Evolutionary conservation across 768 basidiomycete genomes (phyloP), one percentile per base, ranked within the genome.

Genomic region (Rhodotorula babjevae): DNA sequence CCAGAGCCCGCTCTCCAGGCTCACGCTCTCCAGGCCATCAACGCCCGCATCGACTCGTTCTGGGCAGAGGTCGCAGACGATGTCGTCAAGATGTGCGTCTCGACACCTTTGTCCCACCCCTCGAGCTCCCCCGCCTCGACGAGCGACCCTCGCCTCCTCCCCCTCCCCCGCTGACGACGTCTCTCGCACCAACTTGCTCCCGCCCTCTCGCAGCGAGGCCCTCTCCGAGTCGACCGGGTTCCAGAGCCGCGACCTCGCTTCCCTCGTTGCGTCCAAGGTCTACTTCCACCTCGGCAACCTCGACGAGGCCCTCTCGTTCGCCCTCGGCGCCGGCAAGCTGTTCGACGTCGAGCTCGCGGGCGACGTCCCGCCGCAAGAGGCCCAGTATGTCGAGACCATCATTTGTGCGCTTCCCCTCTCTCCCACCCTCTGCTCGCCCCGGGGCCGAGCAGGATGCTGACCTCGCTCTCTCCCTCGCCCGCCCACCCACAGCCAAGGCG

Each of bases 31-130:
- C 87, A 87, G 62, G 86, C 89, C 58, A 85, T 99, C 65, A 90
- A 87, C 78, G 83, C 86, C 58, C 86, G 97, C 58, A 92, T 98
- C 14, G 87, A 93, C 52, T 89, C 91, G 78, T 98, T 97, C 82
- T 99, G 96, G 96, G 90, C 95, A 60, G 96, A 99, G 85, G 95
- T 98, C 79, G 93, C 92, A 77, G 96, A 99, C 82, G 87, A 91
- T 80, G 89, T 97, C 78, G 86, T 90, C 47, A 83, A 88, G 70
- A 93, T 98, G 94, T 92, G 80, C 78, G 91, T 74, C 84, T 10
- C 27, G 1, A 44, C 36, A 21, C 21, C 44, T 15, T 18, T 15
- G 3, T 11, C 18, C 3, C 14, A 14, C 14, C 12, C 12, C 44
- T 46, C 44, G 44, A 12, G 12, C 57, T n/a, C 57, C 27, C 52